Evolutionary conservation across 441 rosid species (phyloP), one percentile per base, ranked within the genome.

Genomic region (Populus hybrid): DNA sequence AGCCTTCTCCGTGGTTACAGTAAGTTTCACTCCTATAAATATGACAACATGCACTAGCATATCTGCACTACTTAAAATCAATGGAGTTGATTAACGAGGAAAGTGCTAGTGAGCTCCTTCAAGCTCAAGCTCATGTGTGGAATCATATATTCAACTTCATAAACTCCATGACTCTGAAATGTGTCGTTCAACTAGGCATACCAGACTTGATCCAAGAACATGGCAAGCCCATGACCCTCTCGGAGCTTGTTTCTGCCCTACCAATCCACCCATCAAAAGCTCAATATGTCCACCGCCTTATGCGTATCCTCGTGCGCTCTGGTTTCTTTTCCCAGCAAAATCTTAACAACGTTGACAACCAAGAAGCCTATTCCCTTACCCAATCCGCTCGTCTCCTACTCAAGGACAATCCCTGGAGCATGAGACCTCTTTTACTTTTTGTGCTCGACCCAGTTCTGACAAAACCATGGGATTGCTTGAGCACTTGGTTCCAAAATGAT

Each of bases 401-500:
- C 3, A 38, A 64, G 18, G 77, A 73, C 28, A 28, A 66, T 3
- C 84, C 86, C 1, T 1, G 61, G 6, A 74, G 12, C 28, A 46
- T 71, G 8, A 24, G 75, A 14, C 76, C 85, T 0, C 18, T 74
- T 8, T 26, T 82, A 8, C 66, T 53, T 0, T 4, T 35, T n/a
- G 1, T 34, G 3, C 80, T 77, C 2, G 82, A 79, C 59, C 83
- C 80, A 3, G 26, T 66, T 10, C 2, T 73, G 3, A 63, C 35
- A 8, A 7, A 63, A 10, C 81, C 82, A 10, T 77, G 74, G 63
- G 42, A 81, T 18, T 23, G 10, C 24, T n/a, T 87, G 71, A 75
- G 85, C 59, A 16, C 59, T 18, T 83, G 88, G 89, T 74, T 83
- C 40, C 42, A 40, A 57, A 69, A 69, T 21, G 81, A 80, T 26